A percentile compares a stretch with the other conserved stretches of the same genome.
Conservation (phyloP, 139 green algal species). For the Diplosphaera chodatii region DNA sequence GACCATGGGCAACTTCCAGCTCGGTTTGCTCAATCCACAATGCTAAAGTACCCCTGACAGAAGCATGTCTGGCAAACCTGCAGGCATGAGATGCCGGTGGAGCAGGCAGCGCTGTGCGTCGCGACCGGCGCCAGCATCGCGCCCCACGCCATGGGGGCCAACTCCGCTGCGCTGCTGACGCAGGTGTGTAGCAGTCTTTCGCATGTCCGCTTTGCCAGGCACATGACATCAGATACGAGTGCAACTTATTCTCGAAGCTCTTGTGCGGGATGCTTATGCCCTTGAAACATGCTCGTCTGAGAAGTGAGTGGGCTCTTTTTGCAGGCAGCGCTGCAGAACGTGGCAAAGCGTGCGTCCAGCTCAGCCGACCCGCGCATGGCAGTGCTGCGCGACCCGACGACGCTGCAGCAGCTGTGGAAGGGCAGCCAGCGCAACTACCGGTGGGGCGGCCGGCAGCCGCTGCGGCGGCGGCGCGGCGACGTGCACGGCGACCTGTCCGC, state of each 20-base stretch:
- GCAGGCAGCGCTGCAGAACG: slow-evolving; percentile 1
- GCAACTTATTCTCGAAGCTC: too few relatives aligned
- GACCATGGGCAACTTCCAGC: too few relatives aligned
- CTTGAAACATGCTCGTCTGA: too few relatives aligned
- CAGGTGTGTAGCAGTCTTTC: too few relatives aligned
- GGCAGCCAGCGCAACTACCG: slow-evolving; percentile 18
- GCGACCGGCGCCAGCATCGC: slow-evolving; percentile 1
- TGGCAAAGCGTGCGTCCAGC: background rate
- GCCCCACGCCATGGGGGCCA: slow-evolving; percentile 1
- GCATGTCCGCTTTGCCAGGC: too few relatives aligned
- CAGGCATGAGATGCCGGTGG: slow-evolving; percentile 21
- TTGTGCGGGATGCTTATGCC: too few relatives aligned
- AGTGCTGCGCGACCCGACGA: background rate
- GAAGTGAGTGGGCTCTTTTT: too few relatives aligned
- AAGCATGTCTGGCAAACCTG: background rate
- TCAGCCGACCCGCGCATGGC: background rate
- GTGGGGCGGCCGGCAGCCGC: slow-evolving; percentile 11
- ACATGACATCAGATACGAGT: too few relatives aligned
- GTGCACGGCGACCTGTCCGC: slow-evolving; percentile 24
- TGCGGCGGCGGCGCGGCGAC: slow-evolving; percentile 22
- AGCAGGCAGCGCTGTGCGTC: slow-evolving; percentile 15
- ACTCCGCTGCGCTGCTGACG: slow-evolving; percentile 12
- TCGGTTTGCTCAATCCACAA: too few relatives aligned
- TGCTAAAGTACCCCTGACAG: too few relatives aligned
- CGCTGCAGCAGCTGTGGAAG: slow-evolving; percentile 13